Base-by-base conservation (phyloP, 352 stramenopile genomes). In the Ophiocytium majus region DNA sequence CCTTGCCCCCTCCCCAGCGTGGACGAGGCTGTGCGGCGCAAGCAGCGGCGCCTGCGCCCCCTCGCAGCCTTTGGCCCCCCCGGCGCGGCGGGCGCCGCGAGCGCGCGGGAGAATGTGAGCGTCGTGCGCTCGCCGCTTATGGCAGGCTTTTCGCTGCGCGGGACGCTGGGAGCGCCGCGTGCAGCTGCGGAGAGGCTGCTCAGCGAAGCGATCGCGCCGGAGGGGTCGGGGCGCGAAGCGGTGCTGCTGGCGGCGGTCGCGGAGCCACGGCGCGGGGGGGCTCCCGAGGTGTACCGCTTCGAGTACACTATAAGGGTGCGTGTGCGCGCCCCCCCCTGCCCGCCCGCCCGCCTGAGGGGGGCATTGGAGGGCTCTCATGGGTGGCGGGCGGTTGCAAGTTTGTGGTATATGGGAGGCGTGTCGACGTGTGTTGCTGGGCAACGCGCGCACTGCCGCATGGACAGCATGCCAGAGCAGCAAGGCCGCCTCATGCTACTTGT, bases 121-220 rank as follows among this genome's bases (percentile, higher is more conserved):
- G 78, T 89, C 32, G 83, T 89, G 35, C 82, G 83, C 19, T 86
- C 64, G 34, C 33, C 80, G 37, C 81, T 89, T 49, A 71, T 83
- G 78, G 28, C n/a, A 33, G 86, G 86, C 32, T 89, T 89, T 83
- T 84, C 75, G 34, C 71, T 89, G 0, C 49, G 19, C 28, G 79
- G 80, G 34, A 89, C 86, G 74, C 63, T 89, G n/a, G 86, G 86
- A 36, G 36, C 74, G 28, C 86, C 86, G 23, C 50, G 82, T 31
- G 80, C 82, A 83, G 86, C 86, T n/a, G 86, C 86, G 32, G 64
- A 87, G 74, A 79, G 81, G 50, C 84, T 89, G 57, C 83, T 89
- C 5, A 82, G 50, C 31, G 81, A 37, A 32, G 83, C 86, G 14
- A 89, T 89, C 31, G 86, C 86, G 0, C 86, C 86, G 43, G 80